Base-by-base conservation (phyloP, 176 grass and related monocot genomes). In the Cenchrus americanus region DNA sequence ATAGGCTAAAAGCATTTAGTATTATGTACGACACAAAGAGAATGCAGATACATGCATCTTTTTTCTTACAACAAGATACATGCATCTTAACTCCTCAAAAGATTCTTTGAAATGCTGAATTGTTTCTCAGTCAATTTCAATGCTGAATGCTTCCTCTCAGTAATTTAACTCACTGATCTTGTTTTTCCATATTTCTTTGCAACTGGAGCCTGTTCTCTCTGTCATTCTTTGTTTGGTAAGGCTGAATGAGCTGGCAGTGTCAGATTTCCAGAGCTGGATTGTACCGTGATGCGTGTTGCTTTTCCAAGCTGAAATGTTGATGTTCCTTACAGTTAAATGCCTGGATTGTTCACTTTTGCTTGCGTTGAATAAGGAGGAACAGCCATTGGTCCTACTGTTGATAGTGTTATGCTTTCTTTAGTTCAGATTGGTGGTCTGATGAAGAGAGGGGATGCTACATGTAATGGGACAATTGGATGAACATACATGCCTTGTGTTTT, bases 241-340 rank as follows among this genome's bases (percentile, higher is more conserved):
- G 57, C 57, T 59, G 47, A 77, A 77, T 86, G 78, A 86, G 59
- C 40, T 84, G 67, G 21, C 79, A 83, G 74, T 84, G 67, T 14
- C 79, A 83, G 74, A 73, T 78, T 23, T 78, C 26, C 26, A 69
- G 51, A 74, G 30, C 49, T 79, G 41, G 65, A 86, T 51, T 61
- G 73, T 49, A 27, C 42, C 68, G 40, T 54, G 73, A 60, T 79
- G 66, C 10, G 24, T 83, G 42, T 81, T 85, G 59, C 79, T 78
- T 78, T 86, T 1, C 3, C 10, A 69, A 65, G 21, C 43, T 60
- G 60, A 26, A 26, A 8, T 52, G 66, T 53, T 51, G 88, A 24
- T 78, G 73, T 83, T 68, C 6, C 3, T 69, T 79, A 14, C 65
- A 62, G 53, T 67, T 86, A 75, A 43, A 86, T 83, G 42, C 51